phyloP scores from a whole-genome alignment of 2,329 filamentous ascomycete genomes.

The Epichloe sp. region DNA sequence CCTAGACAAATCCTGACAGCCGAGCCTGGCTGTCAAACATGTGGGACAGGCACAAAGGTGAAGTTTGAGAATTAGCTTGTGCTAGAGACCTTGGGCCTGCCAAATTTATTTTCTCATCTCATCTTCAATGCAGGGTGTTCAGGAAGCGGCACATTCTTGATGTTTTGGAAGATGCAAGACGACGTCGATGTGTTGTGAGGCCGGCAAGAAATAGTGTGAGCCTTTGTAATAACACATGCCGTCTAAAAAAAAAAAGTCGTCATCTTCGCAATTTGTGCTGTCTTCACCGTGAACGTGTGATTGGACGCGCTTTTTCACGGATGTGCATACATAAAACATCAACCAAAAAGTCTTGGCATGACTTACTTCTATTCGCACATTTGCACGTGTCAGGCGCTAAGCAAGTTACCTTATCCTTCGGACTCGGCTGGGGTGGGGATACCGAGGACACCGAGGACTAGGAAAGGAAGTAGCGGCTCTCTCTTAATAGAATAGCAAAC shows the following conservation, averaged over 20 bases:
- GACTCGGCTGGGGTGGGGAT: conserved; percentile 1
- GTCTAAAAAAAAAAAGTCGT: not conserved
- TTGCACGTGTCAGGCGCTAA: conserved; percentile 2
- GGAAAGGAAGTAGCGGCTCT: too few relatives aligned
- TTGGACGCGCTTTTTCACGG: not conserved
- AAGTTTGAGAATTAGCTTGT: not conserved
- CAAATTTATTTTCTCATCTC: not conserved
- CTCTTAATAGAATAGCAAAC: not conserved
- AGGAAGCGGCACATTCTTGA: not conserved
- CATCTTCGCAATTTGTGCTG: not conserved
- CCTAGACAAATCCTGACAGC: conserved; percentile 7
- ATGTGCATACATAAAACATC: not conserved
- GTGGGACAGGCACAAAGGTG: not conserved
- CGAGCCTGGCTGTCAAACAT: not conserved
- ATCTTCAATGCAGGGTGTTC: not conserved
- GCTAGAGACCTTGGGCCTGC: conserved; percentile 1
- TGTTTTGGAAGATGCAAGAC: conserved; percentile 3
- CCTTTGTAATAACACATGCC: not conserved
- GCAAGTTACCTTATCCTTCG: conserved; percentile 5
- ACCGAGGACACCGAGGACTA: not conserved
- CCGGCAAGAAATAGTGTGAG: conserved; percentile 1
- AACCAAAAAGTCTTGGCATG: too few relatives aligned
- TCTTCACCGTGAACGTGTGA: not conserved
- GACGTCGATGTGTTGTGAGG: not conserved
- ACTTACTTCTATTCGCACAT: not conserved